Conservation (phyloP, 345 rosid species). For the Syzygium oleosum region DNA sequence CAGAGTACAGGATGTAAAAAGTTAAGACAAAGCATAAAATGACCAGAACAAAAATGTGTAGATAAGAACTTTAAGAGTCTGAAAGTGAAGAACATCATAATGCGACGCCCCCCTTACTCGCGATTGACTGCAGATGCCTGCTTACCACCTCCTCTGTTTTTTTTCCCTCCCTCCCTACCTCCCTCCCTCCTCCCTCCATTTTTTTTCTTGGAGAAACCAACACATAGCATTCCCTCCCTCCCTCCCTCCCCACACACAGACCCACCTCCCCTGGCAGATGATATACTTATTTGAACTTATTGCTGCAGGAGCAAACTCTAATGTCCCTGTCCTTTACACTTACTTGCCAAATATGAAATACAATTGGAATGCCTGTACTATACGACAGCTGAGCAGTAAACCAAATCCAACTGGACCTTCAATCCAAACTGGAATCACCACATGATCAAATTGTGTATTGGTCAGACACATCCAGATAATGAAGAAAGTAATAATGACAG, state of each 20-base stretch:
- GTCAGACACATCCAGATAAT: neutral
- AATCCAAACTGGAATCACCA: constrained; percentile 61
- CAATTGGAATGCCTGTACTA: constrained; percentile 76
- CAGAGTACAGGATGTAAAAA: neutral
- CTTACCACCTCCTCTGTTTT: neutral
- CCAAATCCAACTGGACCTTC: constrained; percentile 96
- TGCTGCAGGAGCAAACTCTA: neutral
- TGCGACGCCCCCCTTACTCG: neutral
- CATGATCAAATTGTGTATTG: neutral
- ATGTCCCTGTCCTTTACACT: constrained; percentile 5
- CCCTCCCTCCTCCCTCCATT: no score
- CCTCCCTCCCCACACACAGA: neutral
- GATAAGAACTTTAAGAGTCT: neutral
- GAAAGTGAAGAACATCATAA: neutral
- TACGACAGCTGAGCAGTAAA: constrained; percentile 78
- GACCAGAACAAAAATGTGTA: neutral
- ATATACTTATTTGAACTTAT: neutral
- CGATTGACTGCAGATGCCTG: neutral
- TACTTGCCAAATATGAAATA: constrained; percentile 81
- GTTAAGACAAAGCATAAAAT: neutral
- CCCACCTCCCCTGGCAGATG: neutral
- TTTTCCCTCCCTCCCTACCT: no score
- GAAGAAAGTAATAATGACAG: neutral
- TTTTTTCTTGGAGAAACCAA: neutral
- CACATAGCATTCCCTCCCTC: neutral